Evolutionary conservation across 305 asterid species (phyloP), one percentile per base, ranked within the genome.

Genomic region (Fraxinus paxiana): DNA sequence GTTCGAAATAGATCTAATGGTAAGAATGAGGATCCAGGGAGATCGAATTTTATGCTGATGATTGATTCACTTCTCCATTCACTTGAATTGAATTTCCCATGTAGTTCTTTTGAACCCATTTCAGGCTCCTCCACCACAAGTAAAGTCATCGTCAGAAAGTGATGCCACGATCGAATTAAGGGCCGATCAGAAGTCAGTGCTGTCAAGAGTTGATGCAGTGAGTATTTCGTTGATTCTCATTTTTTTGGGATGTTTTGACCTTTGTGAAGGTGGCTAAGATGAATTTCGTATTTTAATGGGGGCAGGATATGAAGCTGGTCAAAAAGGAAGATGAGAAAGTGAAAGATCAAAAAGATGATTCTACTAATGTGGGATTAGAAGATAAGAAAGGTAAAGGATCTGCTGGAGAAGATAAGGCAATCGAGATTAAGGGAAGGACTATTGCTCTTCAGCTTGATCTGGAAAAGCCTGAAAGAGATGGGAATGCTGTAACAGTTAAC

Each of bases 51-150:
- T 56, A 6, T 4, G 37, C 2, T n/a, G 24, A 51, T 51, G 63
- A n/a, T 24, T 70, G 69, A 13, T 51, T 35, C 48, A 0, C 41
- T 2, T 10, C 24, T 59, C 77, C 78, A 20, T 35, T 71, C 38
- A 69, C 5, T 26, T 41, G 17, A 22, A 43, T 30, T 80, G 75
- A 33, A 35, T 20, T 74, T 20, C 26, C 82, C 48, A 84, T 30
- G 72, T 61, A 80, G 82, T 65, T 73, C 76, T 72, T 73, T 37
- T 37, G 67, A 37, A 33, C 78, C 73, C 13, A 81, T 82, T 88
- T 79, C 83, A 96, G 98, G 98, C 98, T 74, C 94, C 98, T 59
- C 99, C 98, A n/a, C 97, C 97, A 0, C 98, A 84, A 77, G 85
- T 10, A 35, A 88, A 91, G 84, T 83, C 89, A 1, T 92, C 98